phyloP scores from a whole-genome alignment of 345 rosid genomes.

The Arabis hirsuta region DNA sequence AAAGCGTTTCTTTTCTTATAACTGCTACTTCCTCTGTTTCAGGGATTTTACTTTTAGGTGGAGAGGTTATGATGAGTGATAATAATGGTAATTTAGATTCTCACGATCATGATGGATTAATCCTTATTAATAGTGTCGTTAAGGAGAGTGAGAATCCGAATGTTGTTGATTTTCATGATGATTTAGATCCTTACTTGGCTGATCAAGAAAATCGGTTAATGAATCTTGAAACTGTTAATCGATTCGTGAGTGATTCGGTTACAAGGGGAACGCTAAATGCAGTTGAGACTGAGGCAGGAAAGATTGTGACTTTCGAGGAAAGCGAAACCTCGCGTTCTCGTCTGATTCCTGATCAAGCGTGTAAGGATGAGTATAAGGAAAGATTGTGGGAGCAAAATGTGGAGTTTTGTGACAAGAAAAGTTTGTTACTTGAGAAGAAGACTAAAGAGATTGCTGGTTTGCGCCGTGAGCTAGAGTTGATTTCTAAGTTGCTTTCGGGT shows the following conservation, averaged over 20 bases:
- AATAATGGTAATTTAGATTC: too few species aligned
- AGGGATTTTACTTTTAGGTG: conserved; percentile 15
- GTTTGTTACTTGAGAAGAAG: conserved; percentile 45
- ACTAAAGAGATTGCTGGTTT: conserved; percentile 60
- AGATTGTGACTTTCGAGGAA: conserved; percentile 49
- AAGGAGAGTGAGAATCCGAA: conserved; percentile 54
- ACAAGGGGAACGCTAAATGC: conserved; percentile 61
- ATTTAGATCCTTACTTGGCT: too few species aligned
- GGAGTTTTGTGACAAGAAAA: conserved; percentile 38
- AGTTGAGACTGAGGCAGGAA: conserved; percentile 63
- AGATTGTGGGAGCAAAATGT: conserved; percentile 48
- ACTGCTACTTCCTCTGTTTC: conserved; percentile 3
- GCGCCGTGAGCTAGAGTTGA: conserved; percentile 63
- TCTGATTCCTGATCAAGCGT: conserved; percentile 16
- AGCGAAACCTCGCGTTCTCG: conserved; percentile 29
- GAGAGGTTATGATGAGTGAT: conserved; percentile 34
- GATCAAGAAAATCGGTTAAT: conserved; percentile 51
- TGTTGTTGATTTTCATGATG: not conserved
- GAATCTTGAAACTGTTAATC: too few species aligned
- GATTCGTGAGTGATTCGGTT: conserved; percentile 72
- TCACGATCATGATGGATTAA: too few species aligned
- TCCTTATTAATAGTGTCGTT: conserved; percentile 1
- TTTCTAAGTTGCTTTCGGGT: conserved; percentile 53
- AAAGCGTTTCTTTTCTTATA: not conserved
- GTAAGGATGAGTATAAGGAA: conserved; percentile 54